Evolutionary conservation across 2,329 filamentous ascomycete species (phyloP), one percentile per base, ranked within the genome.

Genomic region (Aciculosporium take): DNA sequence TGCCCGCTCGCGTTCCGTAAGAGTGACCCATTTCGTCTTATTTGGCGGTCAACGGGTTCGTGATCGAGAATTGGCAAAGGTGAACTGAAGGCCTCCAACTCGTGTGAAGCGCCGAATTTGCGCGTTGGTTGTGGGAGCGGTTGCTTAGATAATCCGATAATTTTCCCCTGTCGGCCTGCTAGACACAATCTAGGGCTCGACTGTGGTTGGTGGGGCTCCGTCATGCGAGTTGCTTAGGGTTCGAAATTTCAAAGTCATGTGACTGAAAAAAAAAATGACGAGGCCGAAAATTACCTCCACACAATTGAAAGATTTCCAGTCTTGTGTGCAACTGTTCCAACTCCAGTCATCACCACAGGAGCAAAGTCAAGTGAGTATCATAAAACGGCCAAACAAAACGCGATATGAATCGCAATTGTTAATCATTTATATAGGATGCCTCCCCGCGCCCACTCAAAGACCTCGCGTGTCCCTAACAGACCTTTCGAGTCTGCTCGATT

Each of bases 401-500:
- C n/a, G n/a, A n/a, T n/a, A n/a, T 21, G 4, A 4, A 31, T 12
- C 27, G n/a, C 18, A 25, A 23, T 13, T 2, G 31, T 52, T 59
- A 54, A 61, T 52, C 52, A 15, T 15, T 28, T 36, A 42, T 23
- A 45, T 47, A 64, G 61, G 49, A 64, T 64, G 61, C 56, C 61
- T 59, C 61, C 61, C 46, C 61, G 61, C 66, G 83, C 81, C 60
- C 94, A 95, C 76, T 93, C 84, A 67, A 98, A 98, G 86, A 98
- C 91, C 78, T 93, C 93, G 69, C 94, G 94, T 83, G 87, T 94
- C 76, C 88, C 89, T 64, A 78, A 83, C 72, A 84, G 89, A 74
- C 89, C 91, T 65, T 96, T 94, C 79, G 91, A 96, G 84, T 89
- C 88, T 72, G 91, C 91, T 75, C 91, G 91, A 84, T 80, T 98